A percentile compares a stretch with the other conserved stretches of the same genome.
These are phyloP conservation scores for Russula vinacea DNA, from an alignment of 768 basidiomycete species.

Conservation along the genomic window DNA sequence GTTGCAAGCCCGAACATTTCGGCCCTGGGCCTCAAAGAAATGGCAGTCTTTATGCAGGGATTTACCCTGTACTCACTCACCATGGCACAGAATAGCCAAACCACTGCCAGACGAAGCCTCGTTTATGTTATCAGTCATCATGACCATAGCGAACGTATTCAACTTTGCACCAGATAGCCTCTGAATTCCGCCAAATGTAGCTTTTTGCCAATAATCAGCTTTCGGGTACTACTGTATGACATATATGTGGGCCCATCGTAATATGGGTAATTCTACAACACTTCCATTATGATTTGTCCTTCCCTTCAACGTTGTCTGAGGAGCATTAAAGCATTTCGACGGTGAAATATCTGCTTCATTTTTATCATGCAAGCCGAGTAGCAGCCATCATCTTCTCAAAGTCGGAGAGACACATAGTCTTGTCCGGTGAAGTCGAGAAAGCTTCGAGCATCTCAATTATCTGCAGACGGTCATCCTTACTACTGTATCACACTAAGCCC, in stretches of 20 bases:
- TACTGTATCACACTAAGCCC: neutral
- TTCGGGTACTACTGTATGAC: neutral
- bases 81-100: too few relatives aligned
- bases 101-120: too few relatives aligned
- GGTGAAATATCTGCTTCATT: neutral
- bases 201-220: neutral
- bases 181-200: neutral
- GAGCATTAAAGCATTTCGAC: neutral
- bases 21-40: neutral
- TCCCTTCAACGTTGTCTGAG: neutral
- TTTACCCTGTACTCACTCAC: too few relatives aligned
- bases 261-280: neutral
- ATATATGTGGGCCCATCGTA: too few relatives aligned
- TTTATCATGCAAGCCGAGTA: slow-evolving; percentile 48
- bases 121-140: too few relatives aligned
- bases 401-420: slow-evolving; percentile 62
- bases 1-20: too few relatives aligned
- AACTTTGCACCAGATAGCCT: neutral
- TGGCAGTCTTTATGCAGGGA: too few relatives aligned
- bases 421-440: slow-evolving; percentile 69
- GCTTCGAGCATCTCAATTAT: slow-evolving; percentile 76
- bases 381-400: slow-evolving; percentile 74
- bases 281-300: neutral
- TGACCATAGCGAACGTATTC: neutral
- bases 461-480: slow-evolving; percentile 39